These are phyloP conservation scores for Teratosphaeria gauchensis DNA, from an alignment of 2,329 filamentous ascomycete genomes.

Conservation along the genomic window DNA sequence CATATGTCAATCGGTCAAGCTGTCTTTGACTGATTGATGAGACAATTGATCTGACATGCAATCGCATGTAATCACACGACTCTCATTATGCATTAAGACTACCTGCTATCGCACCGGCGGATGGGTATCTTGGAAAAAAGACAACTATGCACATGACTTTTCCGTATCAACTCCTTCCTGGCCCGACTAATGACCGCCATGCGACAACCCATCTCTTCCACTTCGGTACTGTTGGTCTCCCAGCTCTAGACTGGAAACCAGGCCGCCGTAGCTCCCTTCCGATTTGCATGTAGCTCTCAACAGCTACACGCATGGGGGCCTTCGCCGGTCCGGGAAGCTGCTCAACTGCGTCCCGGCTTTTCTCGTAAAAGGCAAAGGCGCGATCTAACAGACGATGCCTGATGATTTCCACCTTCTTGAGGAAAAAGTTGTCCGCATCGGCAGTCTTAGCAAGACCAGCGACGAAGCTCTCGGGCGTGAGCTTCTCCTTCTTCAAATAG, in stretches of 20 bases:
- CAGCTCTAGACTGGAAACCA: constrained; percentile 34
- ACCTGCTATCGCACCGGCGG: neutral
- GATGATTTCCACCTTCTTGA: constrained; percentile 40
- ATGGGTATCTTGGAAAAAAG: neutral
- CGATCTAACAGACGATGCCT: constrained; percentile 47
- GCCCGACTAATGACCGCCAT: constrained; percentile 43
- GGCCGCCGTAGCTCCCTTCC: constrained; percentile 49
- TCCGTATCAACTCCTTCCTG: neutral
- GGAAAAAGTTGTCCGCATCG: constrained; percentile 32
- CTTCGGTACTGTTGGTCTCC: constrained; percentile 38
- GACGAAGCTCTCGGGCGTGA: constrained; percentile 48
- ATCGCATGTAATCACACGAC: too few species aligned
- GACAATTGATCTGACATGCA: too few species aligned
- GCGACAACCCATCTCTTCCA: constrained; percentile 46
- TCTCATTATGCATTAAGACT: neutral
- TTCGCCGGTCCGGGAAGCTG: constrained; percentile 50
- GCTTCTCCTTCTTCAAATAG: constrained; percentile 52
- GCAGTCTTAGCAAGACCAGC: constrained; percentile 19
- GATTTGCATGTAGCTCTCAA: constrained; percentile 71
- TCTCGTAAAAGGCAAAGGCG: constrained; percentile 52
- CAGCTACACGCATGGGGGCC: constrained; percentile 57
- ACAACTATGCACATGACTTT: neutral
- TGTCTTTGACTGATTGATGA: too few species aligned
- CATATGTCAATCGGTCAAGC: too few species aligned
- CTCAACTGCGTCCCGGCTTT: constrained; percentile 49